Evolutionary conservation across 2,329 filamentous ascomycete genomes (phyloP).

Genomic region (Pseudocercospora macadamiae): DNA sequence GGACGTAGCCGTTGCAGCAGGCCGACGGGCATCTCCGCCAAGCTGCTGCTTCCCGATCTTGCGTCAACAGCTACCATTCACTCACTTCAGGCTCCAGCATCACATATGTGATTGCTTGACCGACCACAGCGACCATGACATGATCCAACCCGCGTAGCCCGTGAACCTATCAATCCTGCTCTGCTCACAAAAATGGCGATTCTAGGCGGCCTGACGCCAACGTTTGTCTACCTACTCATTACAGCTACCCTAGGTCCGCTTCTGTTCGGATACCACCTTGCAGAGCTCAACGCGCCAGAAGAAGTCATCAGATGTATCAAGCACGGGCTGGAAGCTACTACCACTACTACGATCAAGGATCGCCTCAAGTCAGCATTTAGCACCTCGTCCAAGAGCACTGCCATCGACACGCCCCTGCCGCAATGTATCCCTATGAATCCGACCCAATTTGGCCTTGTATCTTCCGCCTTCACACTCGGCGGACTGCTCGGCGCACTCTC

Average conservation of each 20-base stretch:
- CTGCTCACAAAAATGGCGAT: constrained; percentile 16
- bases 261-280: constrained; percentile 92
- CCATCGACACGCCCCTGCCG: constrained; percentile 47
- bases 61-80: too few relatives aligned
- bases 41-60: too few relatives aligned
- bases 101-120: neutral
- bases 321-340: constrained; percentile 48
- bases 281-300: constrained; percentile 93
- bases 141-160: neutral
- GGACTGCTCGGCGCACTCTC: constrained; percentile 81
- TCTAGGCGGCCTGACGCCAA: constrained; percentile 64
- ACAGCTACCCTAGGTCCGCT: constrained; percentile 83
- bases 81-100: neutral
- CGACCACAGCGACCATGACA: neutral
- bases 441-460: constrained; percentile 79
- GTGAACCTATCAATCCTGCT: neutral
- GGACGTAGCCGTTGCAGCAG: too few relatives aligned
- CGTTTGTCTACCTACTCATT: constrained; percentile 75
- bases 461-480: constrained; percentile 88
- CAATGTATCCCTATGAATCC: constrained; percentile 89
- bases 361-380: constrained; percentile 60
- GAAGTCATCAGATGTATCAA: constrained; percentile 87
- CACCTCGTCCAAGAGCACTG: constrained; percentile 53
- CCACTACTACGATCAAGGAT: constrained; percentile 20
- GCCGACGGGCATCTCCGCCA: neutral